phyloP scores from a whole-genome alignment of 1,284 basidiomycete species.

The Sporisorium scitamineum region DNA sequence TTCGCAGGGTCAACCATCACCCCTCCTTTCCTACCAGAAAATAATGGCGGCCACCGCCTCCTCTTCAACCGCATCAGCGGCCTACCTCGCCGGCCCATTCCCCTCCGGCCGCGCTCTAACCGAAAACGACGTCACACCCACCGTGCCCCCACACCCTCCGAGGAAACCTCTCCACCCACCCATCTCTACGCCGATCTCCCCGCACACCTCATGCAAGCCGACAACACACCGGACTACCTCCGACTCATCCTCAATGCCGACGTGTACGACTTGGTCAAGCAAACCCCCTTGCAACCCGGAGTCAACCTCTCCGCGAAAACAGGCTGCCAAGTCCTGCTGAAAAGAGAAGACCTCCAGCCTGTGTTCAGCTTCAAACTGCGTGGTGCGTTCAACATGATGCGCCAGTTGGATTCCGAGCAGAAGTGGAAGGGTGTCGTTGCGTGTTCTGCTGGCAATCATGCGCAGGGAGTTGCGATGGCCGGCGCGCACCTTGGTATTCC shows the following conservation, averaged over 20 bases:
- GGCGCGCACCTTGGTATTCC: constrained; percentile 87
- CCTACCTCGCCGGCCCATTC: constrained; percentile 48
- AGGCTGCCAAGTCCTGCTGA: constrained; percentile 94
- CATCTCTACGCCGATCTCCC: constrained; percentile 77
- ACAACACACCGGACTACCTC: constrained; percentile 89
- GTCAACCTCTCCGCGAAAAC: constrained; percentile 86
- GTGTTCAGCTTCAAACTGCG: constrained; percentile 96
- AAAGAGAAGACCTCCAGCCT: constrained; percentile 93
- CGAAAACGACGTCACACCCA: constrained; percentile 31
- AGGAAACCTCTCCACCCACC: constrained; percentile 23
- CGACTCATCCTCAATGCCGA: constrained; percentile 91
- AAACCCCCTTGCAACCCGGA: constrained; percentile 89
- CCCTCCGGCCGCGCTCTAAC: constrained; percentile 46
- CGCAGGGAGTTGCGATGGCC: constrained; percentile 96
- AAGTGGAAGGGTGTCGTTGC: constrained; percentile 98
- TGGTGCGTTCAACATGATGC: constrained; percentile 99
- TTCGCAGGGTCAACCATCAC: neutral
- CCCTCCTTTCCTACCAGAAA: too few species aligned
- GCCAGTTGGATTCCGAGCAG: constrained; percentile 84
- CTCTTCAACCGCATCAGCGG: constrained; percentile 19
- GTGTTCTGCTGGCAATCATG: constrained; percentile 98
- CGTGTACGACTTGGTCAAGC: constrained; percentile 91
- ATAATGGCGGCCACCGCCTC: constrained; percentile 17
- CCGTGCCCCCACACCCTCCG: constrained; percentile 33
- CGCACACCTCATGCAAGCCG: constrained; percentile 77